Percentiles rank a stretch among this genome's conserved stretches.
These are phyloP conservation scores for Stephania yunnanensis DNA, from an alignment of 164 flowering plant genomes.

Conservation along the genomic window DNA sequence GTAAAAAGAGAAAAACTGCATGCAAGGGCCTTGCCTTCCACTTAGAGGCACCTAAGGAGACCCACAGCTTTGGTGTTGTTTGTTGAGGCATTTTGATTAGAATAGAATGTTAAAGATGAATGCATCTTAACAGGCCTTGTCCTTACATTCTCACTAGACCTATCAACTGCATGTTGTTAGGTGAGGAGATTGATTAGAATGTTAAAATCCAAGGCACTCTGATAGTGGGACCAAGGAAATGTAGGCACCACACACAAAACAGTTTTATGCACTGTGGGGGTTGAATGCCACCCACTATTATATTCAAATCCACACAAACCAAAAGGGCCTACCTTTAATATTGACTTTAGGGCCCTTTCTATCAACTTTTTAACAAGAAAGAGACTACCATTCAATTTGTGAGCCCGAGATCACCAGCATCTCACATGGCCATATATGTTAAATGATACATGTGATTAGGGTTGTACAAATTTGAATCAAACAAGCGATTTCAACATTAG, in stretches of 20 bases:
- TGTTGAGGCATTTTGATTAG: not conserved
- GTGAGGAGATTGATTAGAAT: slow-evolving; percentile 12
- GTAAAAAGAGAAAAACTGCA: not conserved
- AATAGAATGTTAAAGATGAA: not conserved
- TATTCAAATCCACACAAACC: not conserved
- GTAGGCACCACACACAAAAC: slow-evolving; percentile 3
- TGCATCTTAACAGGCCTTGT: not conserved
- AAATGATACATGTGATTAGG: not conserved
- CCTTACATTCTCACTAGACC: not conserved
- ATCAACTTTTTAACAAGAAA: slow-evolving; percentile 1
- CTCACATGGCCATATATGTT: slow-evolving; percentile 17
- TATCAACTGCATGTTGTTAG: slow-evolving; percentile 3
- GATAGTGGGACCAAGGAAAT: slow-evolving; percentile 9
- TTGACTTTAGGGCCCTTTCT: not conserved
- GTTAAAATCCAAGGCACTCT: slow-evolving; percentile 8
- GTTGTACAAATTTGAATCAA: slow-evolving; percentile 2
- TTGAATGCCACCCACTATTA: not conserved
- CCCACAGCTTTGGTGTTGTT: not conserved
- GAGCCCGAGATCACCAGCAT: slow-evolving; percentile 16
- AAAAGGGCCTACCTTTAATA: not conserved
- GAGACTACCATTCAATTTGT: slow-evolving; percentile 6
- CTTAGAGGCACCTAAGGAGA: not conserved
- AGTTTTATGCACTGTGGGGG: slow-evolving; percentile 8
- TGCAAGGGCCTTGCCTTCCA: not conserved
- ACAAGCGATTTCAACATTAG: slow-evolving; percentile 8